phyloP scores from a whole-genome alignment of 2,329 filamentous ascomycete genomes.

The Curvularia sp. region DNA sequence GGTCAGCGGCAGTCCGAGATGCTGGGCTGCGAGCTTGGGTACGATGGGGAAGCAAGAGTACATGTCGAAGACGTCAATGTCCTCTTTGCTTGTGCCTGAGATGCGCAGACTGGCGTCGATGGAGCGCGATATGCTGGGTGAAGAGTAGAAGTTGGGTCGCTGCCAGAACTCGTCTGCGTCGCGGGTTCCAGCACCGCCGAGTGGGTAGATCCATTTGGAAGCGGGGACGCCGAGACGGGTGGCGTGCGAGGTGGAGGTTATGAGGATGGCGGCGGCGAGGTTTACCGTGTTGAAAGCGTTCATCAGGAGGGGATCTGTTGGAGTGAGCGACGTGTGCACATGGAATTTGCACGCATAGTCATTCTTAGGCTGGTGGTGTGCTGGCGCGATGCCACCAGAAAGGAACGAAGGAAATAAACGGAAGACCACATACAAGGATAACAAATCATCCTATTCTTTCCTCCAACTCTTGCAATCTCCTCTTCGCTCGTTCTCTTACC shows the following conservation, averaged over 20 bases:
- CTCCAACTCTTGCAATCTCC: slow-evolving; percentile 61
- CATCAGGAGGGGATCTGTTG: slow-evolving; percentile 70
- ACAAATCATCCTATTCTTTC: slow-evolving; percentile 72
- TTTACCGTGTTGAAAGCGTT: slow-evolving; percentile 76
- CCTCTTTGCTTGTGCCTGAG: slow-evolving; percentile 56
- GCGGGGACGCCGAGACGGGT: slow-evolving; percentile 61
- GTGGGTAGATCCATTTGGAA: slow-evolving; percentile 68
- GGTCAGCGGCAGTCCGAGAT: slow-evolving; percentile 62
- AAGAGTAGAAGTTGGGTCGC: slow-evolving; percentile 64
- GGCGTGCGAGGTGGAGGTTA: slow-evolving; percentile 66
- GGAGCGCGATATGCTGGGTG: slow-evolving; percentile 65
- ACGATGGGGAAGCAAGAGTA: slow-evolving; percentile 76
- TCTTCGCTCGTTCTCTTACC: slow-evolving; percentile 58
- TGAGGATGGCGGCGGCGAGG: slow-evolving; percentile 65
- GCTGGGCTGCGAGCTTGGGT: slow-evolving; percentile 69
- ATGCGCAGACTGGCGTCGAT: slow-evolving; percentile 62
- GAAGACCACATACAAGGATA: slow-evolving; percentile 63
- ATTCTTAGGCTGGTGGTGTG: background rate
- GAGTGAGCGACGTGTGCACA: background rate
- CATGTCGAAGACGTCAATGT: slow-evolving; percentile 69
- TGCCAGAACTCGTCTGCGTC: slow-evolving; percentile 70
- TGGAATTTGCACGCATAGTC: background rate
- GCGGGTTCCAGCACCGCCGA: slow-evolving; percentile 68
- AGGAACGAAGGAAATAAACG: background rate
- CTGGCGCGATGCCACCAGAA: background rate